Evolutionary conservation across 2,329 filamentous ascomycete species (phyloP).

Genomic region (Macrophomina pseudophaseolina): DNA sequence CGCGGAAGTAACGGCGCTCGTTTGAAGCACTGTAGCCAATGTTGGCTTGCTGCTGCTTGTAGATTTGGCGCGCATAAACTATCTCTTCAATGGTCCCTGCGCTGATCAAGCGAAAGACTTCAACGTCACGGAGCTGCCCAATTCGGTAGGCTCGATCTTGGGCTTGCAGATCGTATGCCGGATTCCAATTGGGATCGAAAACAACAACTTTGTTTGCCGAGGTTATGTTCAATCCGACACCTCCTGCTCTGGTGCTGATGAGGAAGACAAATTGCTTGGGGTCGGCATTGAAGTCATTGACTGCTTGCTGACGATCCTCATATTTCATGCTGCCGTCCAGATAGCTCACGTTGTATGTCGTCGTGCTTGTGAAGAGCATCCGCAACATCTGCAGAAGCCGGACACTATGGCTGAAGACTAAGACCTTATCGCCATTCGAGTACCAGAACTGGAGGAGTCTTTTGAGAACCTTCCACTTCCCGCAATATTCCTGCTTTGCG

Average conservation of each 20-base stretch:
- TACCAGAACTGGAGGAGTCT: constrained; percentile 91
- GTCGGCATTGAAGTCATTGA: constrained; percentile 91
- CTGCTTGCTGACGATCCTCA: constrained; percentile 78
- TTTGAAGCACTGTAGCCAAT: constrained; percentile 93
- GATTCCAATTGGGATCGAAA: constrained; percentile 97
- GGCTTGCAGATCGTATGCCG: constrained; percentile 89
- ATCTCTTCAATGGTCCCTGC: constrained; percentile 96
- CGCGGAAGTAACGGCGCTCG: constrained; percentile 93
- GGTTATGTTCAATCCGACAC: constrained; percentile 93
- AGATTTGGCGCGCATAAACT: constrained; percentile 94
- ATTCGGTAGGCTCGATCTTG: constrained; percentile 97
- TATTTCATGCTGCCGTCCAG: constrained; percentile 84
- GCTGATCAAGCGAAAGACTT: constrained; percentile 90
- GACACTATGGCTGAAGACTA: constrained; percentile 94
- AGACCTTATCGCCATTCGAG: constrained; percentile 85
- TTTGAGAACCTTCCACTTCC: constrained; percentile 92
- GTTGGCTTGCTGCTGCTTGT: constrained; percentile 98
- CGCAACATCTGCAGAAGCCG: constrained; percentile 82
- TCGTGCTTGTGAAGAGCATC: constrained; percentile 82
- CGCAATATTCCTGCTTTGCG: constrained; percentile 88
- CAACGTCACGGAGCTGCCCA: constrained; percentile 88
- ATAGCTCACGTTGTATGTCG: constrained; percentile 86
- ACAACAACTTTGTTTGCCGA: constrained; percentile 98
- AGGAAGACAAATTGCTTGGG: constrained; percentile 90
- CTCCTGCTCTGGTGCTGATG: constrained; percentile 91